These are phyloP conservation scores for Dinochytrium kinnereticum DNA, from an alignment of 371 early-diverging fungal genomes.

Conservation along the genomic window DNA sequence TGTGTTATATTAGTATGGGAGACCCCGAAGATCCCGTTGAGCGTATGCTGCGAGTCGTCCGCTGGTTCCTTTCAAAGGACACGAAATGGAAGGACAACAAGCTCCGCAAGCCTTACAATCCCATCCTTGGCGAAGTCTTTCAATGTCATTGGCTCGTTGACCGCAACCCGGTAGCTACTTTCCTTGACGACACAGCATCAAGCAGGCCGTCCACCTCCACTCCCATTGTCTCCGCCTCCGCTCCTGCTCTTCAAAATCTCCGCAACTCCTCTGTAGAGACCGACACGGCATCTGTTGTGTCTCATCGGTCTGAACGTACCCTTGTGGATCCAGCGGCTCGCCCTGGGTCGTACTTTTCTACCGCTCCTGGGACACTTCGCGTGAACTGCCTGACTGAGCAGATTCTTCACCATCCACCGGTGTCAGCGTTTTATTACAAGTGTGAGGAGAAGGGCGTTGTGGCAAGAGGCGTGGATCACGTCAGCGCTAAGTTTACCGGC, in stretches of 20 bases:
- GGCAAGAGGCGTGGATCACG: conserved; percentile 82
- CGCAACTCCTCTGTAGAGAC: background rate
- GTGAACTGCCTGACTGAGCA: conserved; percentile 79
- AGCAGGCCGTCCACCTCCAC: conserved; percentile 4
- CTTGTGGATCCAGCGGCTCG: background rate
- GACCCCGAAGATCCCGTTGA: conserved; percentile 66
- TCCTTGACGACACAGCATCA: conserved; percentile 50
- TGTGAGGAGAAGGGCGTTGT: conserved; percentile 80
- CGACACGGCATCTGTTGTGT: background rate
- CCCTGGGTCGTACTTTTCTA: background rate
- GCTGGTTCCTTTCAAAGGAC: conserved; percentile 75
- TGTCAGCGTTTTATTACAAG: conserved; percentile 85
- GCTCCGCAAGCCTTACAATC: conserved; percentile 96
- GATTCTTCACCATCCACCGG: conserved; percentile 94
- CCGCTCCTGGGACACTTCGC: background rate
- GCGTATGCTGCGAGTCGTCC: conserved; percentile 66
- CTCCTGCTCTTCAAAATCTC: background rate
- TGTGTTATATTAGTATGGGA: conserved; percentile 50
- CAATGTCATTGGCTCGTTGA: conserved; percentile 71
- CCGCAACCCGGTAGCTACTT: conserved; percentile 21
- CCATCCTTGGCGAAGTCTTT: conserved; percentile 91
- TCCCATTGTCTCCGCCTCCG: background rate
- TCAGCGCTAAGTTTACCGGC: conserved; percentile 88
- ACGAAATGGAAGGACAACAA: conserved; percentile 63
- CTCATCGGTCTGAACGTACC: background rate